Percentiles rank a stretch among this genome's conserved stretches.
These are phyloP conservation scores for Talaromyces sp. DNA, from an alignment of 2,329 filamentous ascomycete genomes.

Conservation along the genomic window DNA sequence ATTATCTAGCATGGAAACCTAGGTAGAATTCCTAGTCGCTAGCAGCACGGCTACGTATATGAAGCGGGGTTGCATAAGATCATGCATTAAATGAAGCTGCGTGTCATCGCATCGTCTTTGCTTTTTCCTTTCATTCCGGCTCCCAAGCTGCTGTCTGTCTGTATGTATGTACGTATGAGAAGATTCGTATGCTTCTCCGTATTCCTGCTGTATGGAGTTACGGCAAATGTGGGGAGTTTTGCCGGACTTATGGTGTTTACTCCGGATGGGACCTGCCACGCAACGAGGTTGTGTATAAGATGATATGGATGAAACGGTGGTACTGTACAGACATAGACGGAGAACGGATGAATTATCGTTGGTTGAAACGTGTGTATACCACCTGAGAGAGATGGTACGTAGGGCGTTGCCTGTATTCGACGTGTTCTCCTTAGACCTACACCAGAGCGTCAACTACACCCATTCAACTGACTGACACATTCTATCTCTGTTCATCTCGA, in stretches of 20 bases:
- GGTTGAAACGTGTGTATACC: background rate
- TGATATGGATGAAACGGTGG: conserved; percentile 7
- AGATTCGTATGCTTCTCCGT: background rate
- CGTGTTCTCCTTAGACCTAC: background rate
- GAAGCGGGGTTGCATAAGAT: background rate
- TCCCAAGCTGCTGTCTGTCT: background rate
- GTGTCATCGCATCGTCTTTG: background rate
- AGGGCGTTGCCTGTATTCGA: too few species aligned
- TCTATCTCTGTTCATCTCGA: background rate
- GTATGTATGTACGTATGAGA: background rate
- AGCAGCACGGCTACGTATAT: background rate
- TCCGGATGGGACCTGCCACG: background rate
- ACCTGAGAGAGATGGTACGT: background rate
- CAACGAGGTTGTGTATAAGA: background rate
- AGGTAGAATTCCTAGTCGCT: background rate
- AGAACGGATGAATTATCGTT: background rate
- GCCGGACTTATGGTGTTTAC: conserved; percentile 1
- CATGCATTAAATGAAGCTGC: conserved; percentile 1
- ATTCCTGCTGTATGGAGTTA: background rate
- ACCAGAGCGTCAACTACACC: background rate
- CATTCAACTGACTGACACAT: too few species aligned
- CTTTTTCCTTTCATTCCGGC: background rate
- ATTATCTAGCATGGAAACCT: background rate
- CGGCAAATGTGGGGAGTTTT: background rate
- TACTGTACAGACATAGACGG: background rate